Evolutionary conservation across 2,329 filamentous ascomycete genomes (phyloP).

Genomic region (Colletotrichum euphorbiae): DNA sequence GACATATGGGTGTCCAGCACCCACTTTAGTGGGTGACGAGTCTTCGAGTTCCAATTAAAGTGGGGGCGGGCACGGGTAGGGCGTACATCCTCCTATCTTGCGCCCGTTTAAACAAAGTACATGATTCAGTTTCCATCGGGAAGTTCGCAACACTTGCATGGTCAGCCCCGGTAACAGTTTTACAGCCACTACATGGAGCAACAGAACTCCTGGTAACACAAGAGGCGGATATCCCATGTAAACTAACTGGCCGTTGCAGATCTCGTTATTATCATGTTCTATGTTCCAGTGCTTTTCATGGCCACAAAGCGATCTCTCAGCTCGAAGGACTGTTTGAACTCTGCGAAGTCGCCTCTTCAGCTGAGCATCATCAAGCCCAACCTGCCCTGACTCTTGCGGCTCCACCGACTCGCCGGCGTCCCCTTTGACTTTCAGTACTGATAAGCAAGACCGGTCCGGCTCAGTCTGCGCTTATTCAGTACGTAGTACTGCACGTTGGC

Average conservation of each 20-base stretch:
- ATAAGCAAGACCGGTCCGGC: conserved; percentile 19
- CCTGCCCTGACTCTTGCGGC: background rate
- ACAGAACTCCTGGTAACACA: too few species aligned
- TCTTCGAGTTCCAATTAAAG: too few species aligned
- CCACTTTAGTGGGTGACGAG: too few species aligned
- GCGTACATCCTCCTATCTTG: conserved; percentile 8
- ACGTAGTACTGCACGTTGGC: conserved; percentile 39
- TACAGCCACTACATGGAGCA: background rate
- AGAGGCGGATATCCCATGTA: background rate
- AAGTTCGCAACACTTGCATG: background rate
- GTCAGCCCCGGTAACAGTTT: background rate
- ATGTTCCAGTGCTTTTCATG: background rate
- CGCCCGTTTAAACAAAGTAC: conserved; percentile 6
- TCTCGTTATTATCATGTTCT: background rate
- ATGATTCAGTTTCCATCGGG: background rate
- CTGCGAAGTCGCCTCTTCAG: background rate
- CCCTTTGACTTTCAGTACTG: conserved; percentile 19
- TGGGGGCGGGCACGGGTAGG: too few species aligned
- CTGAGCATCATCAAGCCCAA: background rate
- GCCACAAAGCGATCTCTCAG: background rate
- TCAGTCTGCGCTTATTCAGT: conserved; percentile 31
- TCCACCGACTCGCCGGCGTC: background rate
- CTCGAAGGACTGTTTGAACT: too few species aligned
- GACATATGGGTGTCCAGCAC: too few species aligned
- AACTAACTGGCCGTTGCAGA: background rate